Conservation (phyloP, 1,284 basidiomycete genomes). For the Tetrapyrgos nigripes region DNA sequence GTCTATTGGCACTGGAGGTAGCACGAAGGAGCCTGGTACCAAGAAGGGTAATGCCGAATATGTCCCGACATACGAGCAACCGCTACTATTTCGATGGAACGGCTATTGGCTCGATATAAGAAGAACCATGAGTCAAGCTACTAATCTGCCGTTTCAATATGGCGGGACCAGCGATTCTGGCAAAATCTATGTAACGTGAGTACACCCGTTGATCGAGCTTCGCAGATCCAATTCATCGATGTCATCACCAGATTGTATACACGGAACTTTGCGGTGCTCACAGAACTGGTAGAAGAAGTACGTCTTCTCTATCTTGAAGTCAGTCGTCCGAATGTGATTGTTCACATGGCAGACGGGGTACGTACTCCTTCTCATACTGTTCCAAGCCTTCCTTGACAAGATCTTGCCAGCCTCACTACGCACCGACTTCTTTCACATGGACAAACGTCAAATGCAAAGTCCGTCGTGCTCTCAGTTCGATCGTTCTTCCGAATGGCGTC, state of each 20-base stretch:
- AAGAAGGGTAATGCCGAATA: slow-evolving; percentile 44
- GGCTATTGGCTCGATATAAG: slow-evolving; percentile 56
- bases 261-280: slow-evolving; percentile 48
- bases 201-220: background rate
- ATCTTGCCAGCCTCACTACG: slow-evolving; percentile 37
- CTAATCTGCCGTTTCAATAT: slow-evolving; percentile 23
- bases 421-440: slow-evolving; percentile 43
- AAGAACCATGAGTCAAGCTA: slow-evolving; percentile 23
- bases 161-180: slow-evolving; percentile 35
- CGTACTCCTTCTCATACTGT: slow-evolving; percentile 12
- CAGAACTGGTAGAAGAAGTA: slow-evolving; percentile 52
- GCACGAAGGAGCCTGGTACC: background rate
- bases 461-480: slow-evolving; percentile 53
- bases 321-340: slow-evolving; percentile 50
- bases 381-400: background rate
- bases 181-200: slow-evolving; percentile 22
- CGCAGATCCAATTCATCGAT: slow-evolving; percentile 1
- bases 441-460: slow-evolving; percentile 52
- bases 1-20: slow-evolving; percentile 37
- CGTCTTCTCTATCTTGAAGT: slow-evolving; percentile 47
- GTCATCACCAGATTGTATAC: slow-evolving; percentile 49
- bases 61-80: slow-evolving; percentile 49
- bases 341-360: slow-evolving; percentile 48
- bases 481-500: slow-evolving; percentile 54
- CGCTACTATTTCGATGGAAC: slow-evolving; percentile 57